Evolutionary conservation across 768 basidiomycete species (phyloP).

Genomic region (Paxillus involutus): DNA sequence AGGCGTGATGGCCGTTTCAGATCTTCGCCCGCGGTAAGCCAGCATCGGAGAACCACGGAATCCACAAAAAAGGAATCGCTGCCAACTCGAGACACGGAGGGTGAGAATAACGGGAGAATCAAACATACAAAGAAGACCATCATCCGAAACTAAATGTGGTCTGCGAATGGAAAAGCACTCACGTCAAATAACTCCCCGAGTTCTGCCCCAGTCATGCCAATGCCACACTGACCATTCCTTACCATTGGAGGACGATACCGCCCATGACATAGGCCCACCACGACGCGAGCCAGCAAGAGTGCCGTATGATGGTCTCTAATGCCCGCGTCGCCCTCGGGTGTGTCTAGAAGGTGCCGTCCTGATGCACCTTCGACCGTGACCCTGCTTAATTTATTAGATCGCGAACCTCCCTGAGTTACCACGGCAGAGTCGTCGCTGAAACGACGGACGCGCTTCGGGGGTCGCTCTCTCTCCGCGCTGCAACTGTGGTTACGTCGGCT

Average conservation of each 20-base stretch:
- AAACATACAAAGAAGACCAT: neutral
- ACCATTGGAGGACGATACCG: slow-evolving; percentile 15
- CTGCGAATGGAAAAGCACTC: slow-evolving; percentile 13
- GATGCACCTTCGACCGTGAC: slow-evolving; percentile 5
- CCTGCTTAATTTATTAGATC: slow-evolving; percentile 14
- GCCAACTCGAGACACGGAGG: slow-evolving; percentile 4
- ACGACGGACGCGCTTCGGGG: slow-evolving; percentile 26
- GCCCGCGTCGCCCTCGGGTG: slow-evolving; percentile 1
- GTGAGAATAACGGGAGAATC: slow-evolving; percentile 14
- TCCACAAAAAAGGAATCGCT: neutral
- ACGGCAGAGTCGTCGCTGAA: slow-evolving; percentile 13
- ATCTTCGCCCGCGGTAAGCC: slow-evolving; percentile 18
- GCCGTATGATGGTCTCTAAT: slow-evolving; percentile 15
- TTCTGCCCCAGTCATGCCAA: slow-evolving; percentile 28
- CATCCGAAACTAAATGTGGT: neutral
- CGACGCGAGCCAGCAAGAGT: slow-evolving; percentile 16
- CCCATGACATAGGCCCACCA: slow-evolving; percentile 23
- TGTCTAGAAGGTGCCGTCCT: neutral
- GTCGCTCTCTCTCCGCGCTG: slow-evolving; percentile 27
- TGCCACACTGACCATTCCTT: slow-evolving; percentile 4
- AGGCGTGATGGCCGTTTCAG: slow-evolving; percentile 1
- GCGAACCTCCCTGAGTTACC: slow-evolving; percentile 5
- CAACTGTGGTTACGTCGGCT: slow-evolving; percentile 12
- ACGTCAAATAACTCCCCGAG: slow-evolving; percentile 34
- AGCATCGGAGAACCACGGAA: slow-evolving; percentile 1